A percentile compares a stretch with the other conserved stretches of the same genome.
Conservation (phyloP, 1,284 basidiomycete genomes). For the Dichomitus squalens region DNA sequence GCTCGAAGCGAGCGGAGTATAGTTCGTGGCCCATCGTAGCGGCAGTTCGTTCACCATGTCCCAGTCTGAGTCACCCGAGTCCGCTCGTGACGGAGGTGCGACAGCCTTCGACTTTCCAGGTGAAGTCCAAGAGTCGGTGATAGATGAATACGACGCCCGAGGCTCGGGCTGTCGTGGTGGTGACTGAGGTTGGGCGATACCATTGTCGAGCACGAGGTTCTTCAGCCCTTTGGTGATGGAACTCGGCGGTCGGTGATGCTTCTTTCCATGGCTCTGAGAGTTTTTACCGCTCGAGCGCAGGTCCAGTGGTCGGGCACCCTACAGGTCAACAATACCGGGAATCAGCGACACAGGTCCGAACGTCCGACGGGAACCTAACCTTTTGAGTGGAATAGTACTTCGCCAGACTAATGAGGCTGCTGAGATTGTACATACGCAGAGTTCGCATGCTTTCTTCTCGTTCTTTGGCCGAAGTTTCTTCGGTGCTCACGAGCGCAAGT, state of each 20-base stretch:
- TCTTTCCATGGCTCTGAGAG: slow-evolving; percentile 47
- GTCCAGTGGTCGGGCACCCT: slow-evolving; percentile 62
- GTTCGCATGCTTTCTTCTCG: slow-evolving; percentile 61
- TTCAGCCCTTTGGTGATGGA: slow-evolving; percentile 63
- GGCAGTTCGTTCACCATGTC: slow-evolving; percentile 77
- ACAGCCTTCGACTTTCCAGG: slow-evolving; percentile 14
- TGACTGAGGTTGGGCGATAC: slow-evolving; percentile 28
- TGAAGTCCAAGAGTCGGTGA: slow-evolving; percentile 21
- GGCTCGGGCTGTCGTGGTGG: slow-evolving; percentile 26
- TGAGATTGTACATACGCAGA: slow-evolving; percentile 79
- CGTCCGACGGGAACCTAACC: slow-evolving; percentile 37
- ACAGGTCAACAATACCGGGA: background rate
- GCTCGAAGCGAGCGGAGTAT: slow-evolving; percentile 66
- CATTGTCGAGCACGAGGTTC: slow-evolving; percentile 54
- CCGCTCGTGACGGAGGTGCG: slow-evolving; percentile 12
- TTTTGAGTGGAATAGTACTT: slow-evolving; percentile 71
- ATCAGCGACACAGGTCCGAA: slow-evolving; percentile 4
- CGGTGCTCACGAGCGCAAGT: slow-evolving; percentile 68
- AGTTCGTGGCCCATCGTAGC: slow-evolving; percentile 80
- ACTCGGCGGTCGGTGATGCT: slow-evolving; percentile 51
- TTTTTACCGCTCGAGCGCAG: slow-evolving; percentile 53
- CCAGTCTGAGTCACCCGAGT: slow-evolving; percentile 52
- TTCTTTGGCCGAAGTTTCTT: slow-evolving; percentile 47
- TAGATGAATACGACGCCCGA: slow-evolving; percentile 29
- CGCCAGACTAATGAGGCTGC: slow-evolving; percentile 71